These are phyloP conservation scores for Kernera saxatilis DNA, from an alignment of 345 rosid species.

Conservation along the genomic window DNA sequence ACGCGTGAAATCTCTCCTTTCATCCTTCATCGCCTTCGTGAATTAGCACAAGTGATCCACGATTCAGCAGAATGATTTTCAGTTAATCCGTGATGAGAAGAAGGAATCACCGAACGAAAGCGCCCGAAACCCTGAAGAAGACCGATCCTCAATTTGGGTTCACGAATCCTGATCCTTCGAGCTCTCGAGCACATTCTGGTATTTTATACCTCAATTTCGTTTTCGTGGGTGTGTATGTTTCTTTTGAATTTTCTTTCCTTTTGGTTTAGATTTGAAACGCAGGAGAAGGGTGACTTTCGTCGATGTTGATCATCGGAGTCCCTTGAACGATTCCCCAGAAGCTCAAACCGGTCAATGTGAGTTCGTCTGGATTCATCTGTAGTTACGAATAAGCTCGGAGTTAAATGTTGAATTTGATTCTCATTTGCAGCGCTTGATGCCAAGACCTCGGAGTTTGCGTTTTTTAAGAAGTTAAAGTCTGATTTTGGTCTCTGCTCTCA, in stretches of 20 bases:
- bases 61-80: neutral
- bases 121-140: constrained; percentile 4
- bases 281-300: constrained; percentile 36
- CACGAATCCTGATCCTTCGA: constrained; percentile 7
- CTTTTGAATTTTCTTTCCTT: neutral
- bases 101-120: constrained; percentile 1
- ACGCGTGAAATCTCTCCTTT: constrained; percentile 7
- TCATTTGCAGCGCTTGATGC: constrained; percentile 48
- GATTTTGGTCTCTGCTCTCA: constrained; percentile 23
- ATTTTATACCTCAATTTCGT: neutral
- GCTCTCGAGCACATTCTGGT: constrained; percentile 21
- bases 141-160: neutral
- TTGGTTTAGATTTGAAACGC: constrained; percentile 32
- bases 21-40: neutral
- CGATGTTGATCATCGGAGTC: constrained; percentile 17
- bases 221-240: neutral
- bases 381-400: neutral
- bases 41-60: neutral
- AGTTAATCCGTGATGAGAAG: constrained; percentile 10
- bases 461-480: constrained; percentile 61
- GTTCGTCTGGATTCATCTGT: neutral
- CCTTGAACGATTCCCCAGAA: constrained; percentile 13
- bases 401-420: constrained; percentile 1
- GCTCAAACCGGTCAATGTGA: neutral
- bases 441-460: constrained; percentile 74